phyloP scores from a whole-genome alignment of 2,329 filamentous ascomycete species.

The Fusarium sp. region DNA sequence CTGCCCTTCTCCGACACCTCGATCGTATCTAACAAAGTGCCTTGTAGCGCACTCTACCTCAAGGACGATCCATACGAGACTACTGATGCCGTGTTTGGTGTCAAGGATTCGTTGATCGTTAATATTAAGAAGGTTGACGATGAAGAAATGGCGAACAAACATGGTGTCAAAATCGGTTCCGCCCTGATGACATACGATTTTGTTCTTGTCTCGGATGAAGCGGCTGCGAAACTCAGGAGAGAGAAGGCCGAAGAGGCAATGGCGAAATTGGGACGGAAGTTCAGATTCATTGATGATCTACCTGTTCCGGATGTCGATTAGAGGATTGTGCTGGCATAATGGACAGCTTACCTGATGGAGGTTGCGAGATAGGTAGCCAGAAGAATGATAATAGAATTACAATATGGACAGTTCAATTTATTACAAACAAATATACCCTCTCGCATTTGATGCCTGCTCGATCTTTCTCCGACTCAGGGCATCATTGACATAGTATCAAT shows the following conservation, averaged over 20 bases:
- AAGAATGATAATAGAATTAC: too few relatives aligned
- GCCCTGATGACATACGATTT: conserved; percentile 18
- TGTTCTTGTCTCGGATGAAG: conserved; percentile 11
- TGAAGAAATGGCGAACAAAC: conserved; percentile 1
- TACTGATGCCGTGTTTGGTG: conserved; percentile 22
- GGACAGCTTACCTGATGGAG: background rate
- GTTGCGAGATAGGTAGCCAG: background rate
- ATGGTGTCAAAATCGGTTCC: background rate
- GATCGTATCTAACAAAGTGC: background rate
- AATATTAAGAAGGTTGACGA: background rate
- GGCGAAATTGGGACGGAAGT: conserved; percentile 2
- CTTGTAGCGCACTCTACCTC: conserved; percentile 7
- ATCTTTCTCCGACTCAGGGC: background rate
- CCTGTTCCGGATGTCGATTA: conserved; percentile 19
- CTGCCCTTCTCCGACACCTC: accelerated
- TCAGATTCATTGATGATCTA: conserved; percentile 10
- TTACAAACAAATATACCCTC: too few relatives aligned
- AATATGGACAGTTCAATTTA: background rate
- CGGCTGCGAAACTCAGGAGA: conserved; percentile 3
- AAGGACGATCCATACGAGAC: conserved; percentile 18
- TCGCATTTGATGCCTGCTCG: accelerated
- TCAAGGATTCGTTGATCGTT: conserved; percentile 20
- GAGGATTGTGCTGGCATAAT: accelerated
- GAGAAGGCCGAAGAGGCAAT: conserved; percentile 20
- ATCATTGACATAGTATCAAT: background rate